Evolutionary conservation across 208 protist species (phyloP).

Genomic region (Leishmania martiniquensis): DNA sequence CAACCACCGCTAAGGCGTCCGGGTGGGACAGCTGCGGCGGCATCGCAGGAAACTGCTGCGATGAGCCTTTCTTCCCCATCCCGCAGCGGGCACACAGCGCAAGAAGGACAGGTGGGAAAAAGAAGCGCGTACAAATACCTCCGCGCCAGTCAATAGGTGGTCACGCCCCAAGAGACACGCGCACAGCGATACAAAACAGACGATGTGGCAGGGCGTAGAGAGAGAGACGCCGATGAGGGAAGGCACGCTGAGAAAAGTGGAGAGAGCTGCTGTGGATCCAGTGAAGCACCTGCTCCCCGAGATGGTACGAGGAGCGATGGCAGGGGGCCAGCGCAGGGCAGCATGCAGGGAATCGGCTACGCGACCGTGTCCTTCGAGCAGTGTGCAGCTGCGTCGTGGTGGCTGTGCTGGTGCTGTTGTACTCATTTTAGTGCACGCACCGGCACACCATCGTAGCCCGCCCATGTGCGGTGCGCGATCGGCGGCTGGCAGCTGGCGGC

Average conservation of each 20-base stretch:
- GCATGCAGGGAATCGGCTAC: too few relatives aligned
- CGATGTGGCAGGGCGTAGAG: neutral
- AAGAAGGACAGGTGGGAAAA: neutral
- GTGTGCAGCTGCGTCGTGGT: neutral
- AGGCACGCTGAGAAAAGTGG: neutral
- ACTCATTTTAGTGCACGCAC: neutral
- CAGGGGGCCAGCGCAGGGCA: neutral
- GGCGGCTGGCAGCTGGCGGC: neutral
- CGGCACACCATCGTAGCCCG: neutral
- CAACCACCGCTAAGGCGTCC: constrained; percentile 18
- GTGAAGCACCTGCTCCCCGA: neutral
- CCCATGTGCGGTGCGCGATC: too few relatives aligned
- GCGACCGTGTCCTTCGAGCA: neutral
- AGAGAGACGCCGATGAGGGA: neutral
- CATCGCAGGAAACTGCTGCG: neutral
- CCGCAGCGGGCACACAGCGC: neutral
- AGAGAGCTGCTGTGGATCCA: neutral
- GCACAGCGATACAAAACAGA: neutral
- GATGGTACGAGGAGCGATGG: neutral
- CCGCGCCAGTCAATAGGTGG: neutral
- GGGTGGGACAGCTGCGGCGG: neutral
- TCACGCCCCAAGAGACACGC: neutral
- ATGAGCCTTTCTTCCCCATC: constrained; percentile 1
- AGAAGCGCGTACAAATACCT: neutral
- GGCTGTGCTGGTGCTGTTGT: neutral